A percentile compares a stretch with the other conserved stretches of the same genome.
Conservation (phyloP, 768 basidiomycete genomes). For the Tulasnella calospora region DNA sequence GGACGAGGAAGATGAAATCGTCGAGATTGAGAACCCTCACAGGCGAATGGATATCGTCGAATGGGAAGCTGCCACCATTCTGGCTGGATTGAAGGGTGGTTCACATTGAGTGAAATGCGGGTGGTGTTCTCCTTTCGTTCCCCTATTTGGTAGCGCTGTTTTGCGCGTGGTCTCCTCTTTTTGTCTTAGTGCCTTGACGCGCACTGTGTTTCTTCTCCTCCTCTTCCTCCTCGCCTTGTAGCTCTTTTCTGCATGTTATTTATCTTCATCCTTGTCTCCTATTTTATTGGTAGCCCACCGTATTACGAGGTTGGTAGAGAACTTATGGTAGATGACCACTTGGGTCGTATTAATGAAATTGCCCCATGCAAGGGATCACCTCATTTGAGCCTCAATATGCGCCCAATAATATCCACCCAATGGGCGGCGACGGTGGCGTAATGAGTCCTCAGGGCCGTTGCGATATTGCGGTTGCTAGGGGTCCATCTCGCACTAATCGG, state of each 20-base stretch:
- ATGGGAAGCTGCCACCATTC: conserved; percentile 3
- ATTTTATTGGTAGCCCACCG: not conserved
- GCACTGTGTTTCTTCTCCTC: not conserved
- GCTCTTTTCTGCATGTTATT: not conserved
- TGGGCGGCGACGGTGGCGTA: not conserved
- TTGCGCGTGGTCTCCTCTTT: not conserved
- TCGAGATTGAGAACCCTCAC: not conserved
- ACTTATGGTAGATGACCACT: not conserved
- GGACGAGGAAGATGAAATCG: not conserved
- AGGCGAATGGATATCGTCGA: not conserved
- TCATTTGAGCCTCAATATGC: not conserved
- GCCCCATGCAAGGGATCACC: not conserved
- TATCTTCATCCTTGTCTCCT: not conserved
- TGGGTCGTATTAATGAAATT: not conserved
- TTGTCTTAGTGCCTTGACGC: too few species aligned
- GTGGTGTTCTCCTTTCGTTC: not conserved
- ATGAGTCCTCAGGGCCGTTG: not conserved
- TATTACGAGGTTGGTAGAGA: not conserved
- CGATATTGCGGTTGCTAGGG: not conserved
- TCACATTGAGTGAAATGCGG: conserved; percentile 3
- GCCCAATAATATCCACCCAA: not conserved
- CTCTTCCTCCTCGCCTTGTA: not conserved
- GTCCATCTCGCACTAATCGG: not conserved
- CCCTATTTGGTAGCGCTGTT: not conserved
- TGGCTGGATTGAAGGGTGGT: conserved; percentile 14